Base-by-base conservation (phyloP, 495 filamentous ascomycete genomes). In the Ramalina intermedia region DNA sequence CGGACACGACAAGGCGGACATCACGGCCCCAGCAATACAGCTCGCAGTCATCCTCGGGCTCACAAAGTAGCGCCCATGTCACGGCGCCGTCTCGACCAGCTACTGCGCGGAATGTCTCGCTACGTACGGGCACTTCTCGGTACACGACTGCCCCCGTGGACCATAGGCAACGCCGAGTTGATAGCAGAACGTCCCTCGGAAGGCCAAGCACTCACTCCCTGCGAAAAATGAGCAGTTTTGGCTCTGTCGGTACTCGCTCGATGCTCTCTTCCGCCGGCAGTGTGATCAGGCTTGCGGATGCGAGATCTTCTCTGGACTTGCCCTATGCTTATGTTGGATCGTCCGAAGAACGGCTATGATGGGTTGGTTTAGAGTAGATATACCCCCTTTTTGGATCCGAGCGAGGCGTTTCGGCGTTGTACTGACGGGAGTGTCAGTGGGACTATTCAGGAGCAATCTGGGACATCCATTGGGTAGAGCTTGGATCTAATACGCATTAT, bases 231-330 rank as follows among this genome's bases (percentile, higher is more conserved):
- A 57, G 51, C 26, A 72, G 68, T n/a, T 57, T 55, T 33, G 57
- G 59, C 26, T 69, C 68, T 35, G 60, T 58, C 41, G 44, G 49
- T 38, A 43, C 20, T 29, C 49, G 42, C 23, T 43, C 46, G 2
- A 37, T 38, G 21, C 60, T 60, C 47, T 69, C 67, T n/a, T 27
- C 35, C 7, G 67, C 56, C 16, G 65, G 67, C 16, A 73, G 69
- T 56, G 66, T 72, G 14, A 72, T 74, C 55, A 61, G 65, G n/a
- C 47, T 72, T 40, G 55, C 58, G n/a, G 67, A 66, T 43, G 58
- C 64, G 14, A 58, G 52, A 24, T 58, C 53, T 33, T 60, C 61
- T 41, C 56, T 60, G 40, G 70, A 71, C 56, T 47, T 74, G 47
- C 72, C 71, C 13, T 73, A 72, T 53, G 63, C 58, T 13, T 64